Conservation (phyloP, 768 basidiomycete genomes). For the Psilocybe tampanensis region DNA sequence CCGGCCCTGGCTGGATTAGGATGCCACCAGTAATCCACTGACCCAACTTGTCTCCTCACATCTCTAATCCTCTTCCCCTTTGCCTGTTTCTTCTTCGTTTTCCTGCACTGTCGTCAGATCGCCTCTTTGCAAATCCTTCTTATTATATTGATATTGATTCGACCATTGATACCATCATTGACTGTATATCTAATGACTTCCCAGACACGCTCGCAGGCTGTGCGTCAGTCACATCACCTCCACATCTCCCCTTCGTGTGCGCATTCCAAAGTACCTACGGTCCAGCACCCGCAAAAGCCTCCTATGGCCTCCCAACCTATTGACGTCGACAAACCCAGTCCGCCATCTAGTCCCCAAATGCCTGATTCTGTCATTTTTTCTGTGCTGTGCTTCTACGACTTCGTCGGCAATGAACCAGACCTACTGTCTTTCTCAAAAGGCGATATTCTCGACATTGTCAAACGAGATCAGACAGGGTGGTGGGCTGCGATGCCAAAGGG, state of each 20-base stretch:
- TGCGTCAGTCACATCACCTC: conserved; percentile 43
- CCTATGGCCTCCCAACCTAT: conserved; percentile 32
- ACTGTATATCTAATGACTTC: conserved; percentile 22
- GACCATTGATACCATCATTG: conserved; percentile 1
- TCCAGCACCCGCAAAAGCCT: conserved; percentile 32
- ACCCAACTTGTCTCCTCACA: not conserved
- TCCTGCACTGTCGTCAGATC: not conserved
- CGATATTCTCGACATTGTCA: conserved; percentile 70
- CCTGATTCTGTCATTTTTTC: conserved; percentile 44
- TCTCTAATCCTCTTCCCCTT: not conserved
- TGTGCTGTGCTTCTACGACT: conserved; percentile 71
- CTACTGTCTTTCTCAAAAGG: conserved; percentile 65
- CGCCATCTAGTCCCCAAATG: conserved; percentile 29
- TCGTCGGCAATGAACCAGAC: conserved; percentile 58
- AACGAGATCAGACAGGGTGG: conserved; percentile 75
- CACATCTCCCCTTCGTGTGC: conserved; percentile 37
- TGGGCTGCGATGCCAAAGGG: conserved; percentile 70
- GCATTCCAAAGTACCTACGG: conserved; percentile 26
- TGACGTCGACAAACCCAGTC: conserved; percentile 24
- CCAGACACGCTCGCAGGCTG: conserved; percentile 28
- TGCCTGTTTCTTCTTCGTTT: not conserved
- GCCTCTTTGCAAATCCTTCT: not conserved
- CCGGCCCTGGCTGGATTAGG: not conserved
- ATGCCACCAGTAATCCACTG: not conserved
- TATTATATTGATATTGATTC: not conserved